phyloP scores from a whole-genome alignment of 495 filamentous ascomycete genomes.

The Penicillium daleae region DNA sequence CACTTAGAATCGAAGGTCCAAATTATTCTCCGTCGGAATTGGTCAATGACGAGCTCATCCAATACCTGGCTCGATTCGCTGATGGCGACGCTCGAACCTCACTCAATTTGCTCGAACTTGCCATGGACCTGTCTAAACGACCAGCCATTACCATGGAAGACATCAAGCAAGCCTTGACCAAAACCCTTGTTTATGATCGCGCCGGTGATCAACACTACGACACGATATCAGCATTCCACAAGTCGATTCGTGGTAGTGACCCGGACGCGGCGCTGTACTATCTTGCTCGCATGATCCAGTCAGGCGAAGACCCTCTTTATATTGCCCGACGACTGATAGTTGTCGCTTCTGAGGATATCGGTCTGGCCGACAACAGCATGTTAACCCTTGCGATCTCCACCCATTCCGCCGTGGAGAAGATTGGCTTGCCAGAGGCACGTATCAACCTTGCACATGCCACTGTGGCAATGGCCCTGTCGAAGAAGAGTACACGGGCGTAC shows the following conservation, averaged over 20 bases:
- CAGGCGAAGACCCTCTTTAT: slow-evolving; percentile 91
- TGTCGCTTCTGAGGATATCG: slow-evolving; percentile 89
- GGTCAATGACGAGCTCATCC: slow-evolving; percentile 75
- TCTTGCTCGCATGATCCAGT: slow-evolving; percentile 92
- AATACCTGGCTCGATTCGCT: slow-evolving; percentile 80
- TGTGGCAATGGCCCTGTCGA: slow-evolving; percentile 78
- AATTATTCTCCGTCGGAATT: slow-evolving; percentile 60
- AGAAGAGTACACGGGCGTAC: slow-evolving; percentile 87
- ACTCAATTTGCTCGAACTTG: slow-evolving; percentile 88
- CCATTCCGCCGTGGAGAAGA: slow-evolving; percentile 81
- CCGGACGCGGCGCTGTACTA: slow-evolving; percentile 91
- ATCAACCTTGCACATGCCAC: slow-evolving; percentile 89
- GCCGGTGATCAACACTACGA: slow-evolving; percentile 95
- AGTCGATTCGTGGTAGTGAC: slow-evolving; percentile 85
- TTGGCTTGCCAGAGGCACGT: slow-evolving; percentile 92
- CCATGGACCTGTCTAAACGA: slow-evolving; percentile 65
- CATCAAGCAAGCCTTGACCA: slow-evolving; percentile 80
- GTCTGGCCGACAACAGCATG: slow-evolving; percentile 86
- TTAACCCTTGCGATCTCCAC: slow-evolving; percentile 82
- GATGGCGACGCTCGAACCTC: slow-evolving; percentile 93
- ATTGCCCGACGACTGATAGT: slow-evolving; percentile 91
- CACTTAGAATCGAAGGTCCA: slow-evolving; percentile 64
- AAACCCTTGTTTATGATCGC: slow-evolving; percentile 92
- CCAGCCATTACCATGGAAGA: slow-evolving; percentile 60
- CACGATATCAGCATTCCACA: slow-evolving; percentile 95